These are phyloP conservation scores for Massarina eburnea DNA, from an alignment of 2,329 filamentous ascomycete genomes.

Conservation along the genomic window DNA sequence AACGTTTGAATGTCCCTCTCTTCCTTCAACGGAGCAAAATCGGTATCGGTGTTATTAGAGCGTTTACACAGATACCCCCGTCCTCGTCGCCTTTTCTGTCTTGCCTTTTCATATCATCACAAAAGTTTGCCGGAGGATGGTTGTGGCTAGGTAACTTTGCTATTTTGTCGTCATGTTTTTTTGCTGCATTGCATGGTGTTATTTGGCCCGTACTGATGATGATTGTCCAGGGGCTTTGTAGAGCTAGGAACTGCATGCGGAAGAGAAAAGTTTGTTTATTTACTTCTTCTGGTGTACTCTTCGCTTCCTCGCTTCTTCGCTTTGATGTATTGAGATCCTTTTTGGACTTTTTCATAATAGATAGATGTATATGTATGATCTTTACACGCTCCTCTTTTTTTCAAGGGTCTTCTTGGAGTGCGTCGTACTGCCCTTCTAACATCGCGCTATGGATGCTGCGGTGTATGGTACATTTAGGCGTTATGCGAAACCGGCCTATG, in stretches of 20 bases:
- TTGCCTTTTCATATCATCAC: not conserved
- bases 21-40: not conserved
- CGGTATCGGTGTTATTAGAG: constrained; percentile 5
- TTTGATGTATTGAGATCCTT: too few species aligned
- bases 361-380: too few species aligned
- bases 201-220: not conserved
- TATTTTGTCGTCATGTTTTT: not conserved
- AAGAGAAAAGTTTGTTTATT: not conserved
- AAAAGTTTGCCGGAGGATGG: constrained; percentile 1
- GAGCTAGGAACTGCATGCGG: not conserved
- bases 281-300: too few species aligned
- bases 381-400: too few species aligned
- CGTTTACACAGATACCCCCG: constrained; percentile 17
- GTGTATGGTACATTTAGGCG: too few species aligned
- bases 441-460: too few species aligned
- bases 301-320: too few species aligned
- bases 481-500: too few species aligned
- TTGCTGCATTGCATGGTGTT: constrained; percentile 4
- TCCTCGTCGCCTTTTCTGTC: not conserved
- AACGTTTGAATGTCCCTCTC: not conserved
- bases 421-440: too few species aligned
- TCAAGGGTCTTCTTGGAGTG: too few species aligned
- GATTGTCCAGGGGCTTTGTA: too few species aligned
- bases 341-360: too few species aligned
- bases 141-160: not conserved